Evolutionary conservation across 208 protist species (phyloP), one percentile per base, ranked within the genome.

Genomic region (Trypanosoma platydactyli): DNA sequence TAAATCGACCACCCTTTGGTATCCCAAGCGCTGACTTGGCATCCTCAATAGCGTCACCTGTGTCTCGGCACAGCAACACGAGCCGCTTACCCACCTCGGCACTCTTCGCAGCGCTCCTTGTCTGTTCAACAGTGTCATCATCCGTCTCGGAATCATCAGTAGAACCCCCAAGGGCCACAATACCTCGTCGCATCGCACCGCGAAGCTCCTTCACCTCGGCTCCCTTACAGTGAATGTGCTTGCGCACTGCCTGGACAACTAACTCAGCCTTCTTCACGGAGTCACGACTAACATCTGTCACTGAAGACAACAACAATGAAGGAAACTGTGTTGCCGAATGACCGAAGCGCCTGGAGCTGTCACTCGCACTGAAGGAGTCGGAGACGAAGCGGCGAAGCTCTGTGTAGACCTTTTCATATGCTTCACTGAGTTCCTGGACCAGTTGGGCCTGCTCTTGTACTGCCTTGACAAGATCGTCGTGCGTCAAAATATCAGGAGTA

Each of bases 1-100:
- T 73, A 9, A 68, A 45, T 24, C 57, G 57, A 40, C 7, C 63
- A 15, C 50, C 72, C 24, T 58, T 48, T 20, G 16, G 41, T 16
- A 76, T 50, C 30, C 71, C 55, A 20, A 86, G 44, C 12, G 74
- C 67, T 38, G 59, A 29, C 51, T 71, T 72, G 35, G 73, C 55
- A 27, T 84, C 73, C n/a, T 83, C 44, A 11, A 83, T 73, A 5
- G 77, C 81, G 30, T 64, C 72, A 27, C 75, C 65, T 1, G 79
- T 83, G 20, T 75, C 75, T 0, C 51, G 24, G 59, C 77, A 82
- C 29, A 80, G 56, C 12, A 68, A 63, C 33, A 45, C 57, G 6
- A 91, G 73, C 35, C 20, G 42, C 13, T 38, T 56, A 27, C 45
- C 60, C 22, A 57, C 51, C 35, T n/a, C 53, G 12, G 62, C 60